Base-by-base conservation (phyloP, 139 green algal species). In the Chlamydomonas sp. region DNA sequence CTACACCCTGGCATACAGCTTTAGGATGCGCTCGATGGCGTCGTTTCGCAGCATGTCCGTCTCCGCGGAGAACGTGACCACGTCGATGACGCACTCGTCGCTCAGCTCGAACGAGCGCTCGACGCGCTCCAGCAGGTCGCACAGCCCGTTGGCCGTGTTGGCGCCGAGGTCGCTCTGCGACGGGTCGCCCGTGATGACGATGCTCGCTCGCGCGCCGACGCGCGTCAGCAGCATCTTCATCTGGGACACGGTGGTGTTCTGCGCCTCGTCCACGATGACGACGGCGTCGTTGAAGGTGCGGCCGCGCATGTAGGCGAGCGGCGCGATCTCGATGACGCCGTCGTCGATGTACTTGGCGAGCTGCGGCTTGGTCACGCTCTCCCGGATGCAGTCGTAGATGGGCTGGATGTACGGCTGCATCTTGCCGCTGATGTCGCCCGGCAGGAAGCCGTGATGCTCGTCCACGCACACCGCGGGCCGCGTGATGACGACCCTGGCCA, bases 211-310 rank as follows among this genome's bases (percentile, higher is more conserved):
- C 22, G n/a, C 5, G 50, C 68, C 68, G 57, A 73, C 10, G 26
- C 68, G 68, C 8, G 68, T 73, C 5, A 73, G 68, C 50, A 73
- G 59, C 68, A 67, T 73, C 49, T 73, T 73, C 68, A 67, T 58
- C 68, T 73, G 54, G 20, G 35, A 3, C 34, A 8, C 36, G 36
- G 48, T 67, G 13, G 57, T 66, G 50, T 73, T 73, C 68, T 73
- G 68, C 50, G 50, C 26, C 31, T 73, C 68, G 30, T 73, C 68
- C 6, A 73, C 34, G 68, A 73, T 73, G 68, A 73, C 54, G 50
- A 73, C 54, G 6, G 24, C 26, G 30, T 73, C 35, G 4, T 34
- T 22, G 13, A 73, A 34, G n/a, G 68, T 67, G 35, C 68, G 68
- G 34, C 68, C 68, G 29, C 68, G 68, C 50, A 73, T 73, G 34